Base-by-base conservation (phyloP, 2,329 filamentous ascomycete species). In the Macrophomina pseudophaseolina region DNA sequence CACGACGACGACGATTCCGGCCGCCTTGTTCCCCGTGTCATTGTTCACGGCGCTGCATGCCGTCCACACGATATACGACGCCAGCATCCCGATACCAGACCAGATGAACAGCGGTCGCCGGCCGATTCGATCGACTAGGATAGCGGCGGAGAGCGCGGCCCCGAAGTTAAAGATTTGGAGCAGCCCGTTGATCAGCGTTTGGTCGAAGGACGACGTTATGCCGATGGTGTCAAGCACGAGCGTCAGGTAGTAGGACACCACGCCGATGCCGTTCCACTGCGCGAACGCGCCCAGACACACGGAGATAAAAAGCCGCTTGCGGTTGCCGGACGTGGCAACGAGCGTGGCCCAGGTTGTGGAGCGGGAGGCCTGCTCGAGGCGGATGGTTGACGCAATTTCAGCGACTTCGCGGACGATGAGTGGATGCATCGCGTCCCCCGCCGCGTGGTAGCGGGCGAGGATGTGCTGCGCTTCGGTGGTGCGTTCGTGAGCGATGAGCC, bases 261-360 rank as follows among this genome's bases (percentile, higher is more conserved):
- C 72, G 49, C 80, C 82, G 69, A 86, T 87, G 42, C 85, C 86
- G 64, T 81, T 84, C 84, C 84, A 87, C 69, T 88, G 86, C 8
- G 82, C 83, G 77, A 87, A 87, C 68, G 86, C 77, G 68, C 85
- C 85, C 7, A 85, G 78, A 28, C 54, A 66, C 56, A 87, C 74
- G n/a, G 84, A 76, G 65, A 88, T 86, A 58, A 86, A 72, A 33
- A 87, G 76, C 42, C 86, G 80, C 70, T 83, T 82, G 44, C 85
- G 81, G 73, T 87, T 88, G 46, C 84, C 86, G 1, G 65, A 28
- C 11, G 65, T 62, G 5, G 65, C 56, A 16, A 66, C 35, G 16
- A 67, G 40, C n/a, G 59, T 68, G 23, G 38, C 42, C 62, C 48
- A 68, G 16, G 32, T 49, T 3, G 65, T 63, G 38, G 56, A 28